Base-by-base conservation (phyloP, 768 basidiomycete species). In the Hydnomerulius pinastri region DNA sequence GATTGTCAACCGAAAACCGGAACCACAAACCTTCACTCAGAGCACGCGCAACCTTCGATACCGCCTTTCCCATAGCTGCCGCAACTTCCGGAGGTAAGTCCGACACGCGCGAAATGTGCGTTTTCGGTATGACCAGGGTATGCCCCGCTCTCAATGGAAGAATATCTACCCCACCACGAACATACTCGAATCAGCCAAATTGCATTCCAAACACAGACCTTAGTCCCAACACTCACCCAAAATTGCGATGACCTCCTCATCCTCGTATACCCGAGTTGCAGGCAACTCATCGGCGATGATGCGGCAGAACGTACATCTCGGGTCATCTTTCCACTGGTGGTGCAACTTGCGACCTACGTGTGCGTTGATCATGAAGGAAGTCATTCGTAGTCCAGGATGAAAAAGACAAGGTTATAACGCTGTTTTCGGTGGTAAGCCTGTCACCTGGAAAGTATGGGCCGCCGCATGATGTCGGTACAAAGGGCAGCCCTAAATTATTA, bases 331-430 rank as follows among this genome's bases (percentile, higher is more conserved):
- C 86, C 83, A 85, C n/a, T 73, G 66, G n/a, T 66, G 51, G 15
- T 77, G 72, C 30, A 72, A 51, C 12, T 69, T 61, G 8, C 84
- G 78, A 48, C 70, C 63, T 32, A 77, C 71, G 59, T 86, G 86
- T 18, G 78, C 74, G 48, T 83, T 73, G 63, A 89, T 87, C 17
- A 89, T 81, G 71, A 85, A 87, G 28, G 85, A 86, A 50, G 86
- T 88, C 86, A 88, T 87, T 17, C n/a, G 40, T 24, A 20, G 24
- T 8, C 8, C 15, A 21, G 25, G n/a, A n/a, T n/a, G n/a, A n/a
- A n/a, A n/a, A n/a, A n/a, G 6, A 11, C 46, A 30, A 47, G 3
- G 29, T n/a, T 10, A 21, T 18, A 20, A 13, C 9, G 43, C 10
- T 46, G 23, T 46, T 12, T 27, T 15, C 21, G 10, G 23, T 27